phyloP scores from a whole-genome alignment of 1,284 basidiomycete genomes.

The Rhodotorula sp. region DNA sequence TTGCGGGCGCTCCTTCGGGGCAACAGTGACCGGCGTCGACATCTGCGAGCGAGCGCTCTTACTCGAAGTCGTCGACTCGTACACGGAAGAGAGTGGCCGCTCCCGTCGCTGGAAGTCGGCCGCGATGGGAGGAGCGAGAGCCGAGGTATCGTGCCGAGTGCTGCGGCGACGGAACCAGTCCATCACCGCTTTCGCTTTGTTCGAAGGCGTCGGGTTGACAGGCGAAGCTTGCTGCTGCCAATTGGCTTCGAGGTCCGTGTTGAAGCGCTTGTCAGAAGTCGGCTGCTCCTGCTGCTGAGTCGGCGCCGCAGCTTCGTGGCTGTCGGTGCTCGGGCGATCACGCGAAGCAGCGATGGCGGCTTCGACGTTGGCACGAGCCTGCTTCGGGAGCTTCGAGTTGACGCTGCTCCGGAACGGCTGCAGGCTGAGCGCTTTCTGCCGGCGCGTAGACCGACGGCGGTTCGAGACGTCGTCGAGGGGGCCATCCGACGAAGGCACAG shows the following conservation, averaged over 20 bases:
- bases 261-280: slow-evolving; percentile 7
- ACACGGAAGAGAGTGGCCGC: slow-evolving; percentile 1
- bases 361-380: slow-evolving; percentile 19
- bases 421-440: slow-evolving; percentile 40
- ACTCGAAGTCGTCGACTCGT: slow-evolving; percentile 5
- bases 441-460: slow-evolving; percentile 24
- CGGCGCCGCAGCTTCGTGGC: neutral
- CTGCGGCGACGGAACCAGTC: slow-evolving; percentile 59
- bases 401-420: slow-evolving; percentile 35
- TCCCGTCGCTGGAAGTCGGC: slow-evolving; percentile 38
- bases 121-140: slow-evolving; percentile 25
- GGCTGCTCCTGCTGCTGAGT: neutral
- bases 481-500: slow-evolving; percentile 1
- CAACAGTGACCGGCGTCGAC: neutral
- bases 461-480: slow-evolving; percentile 36
- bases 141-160: slow-evolving; percentile 15
- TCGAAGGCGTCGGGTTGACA: slow-evolving; percentile 49
- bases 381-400: slow-evolving; percentile 28
- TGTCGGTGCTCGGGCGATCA: slow-evolving; percentile 4
- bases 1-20: neutral
- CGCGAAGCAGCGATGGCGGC: slow-evolving; percentile 6
- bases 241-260: slow-evolving; percentile 40
- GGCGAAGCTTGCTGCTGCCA: slow-evolving; percentile 23
- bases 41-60: slow-evolving; percentile 20
- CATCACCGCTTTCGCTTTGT: slow-evolving; percentile 61